These are phyloP conservation scores for Chenopodium quinoa DNA, from an alignment of 148 eudicot species.

Conservation along the genomic window DNA sequence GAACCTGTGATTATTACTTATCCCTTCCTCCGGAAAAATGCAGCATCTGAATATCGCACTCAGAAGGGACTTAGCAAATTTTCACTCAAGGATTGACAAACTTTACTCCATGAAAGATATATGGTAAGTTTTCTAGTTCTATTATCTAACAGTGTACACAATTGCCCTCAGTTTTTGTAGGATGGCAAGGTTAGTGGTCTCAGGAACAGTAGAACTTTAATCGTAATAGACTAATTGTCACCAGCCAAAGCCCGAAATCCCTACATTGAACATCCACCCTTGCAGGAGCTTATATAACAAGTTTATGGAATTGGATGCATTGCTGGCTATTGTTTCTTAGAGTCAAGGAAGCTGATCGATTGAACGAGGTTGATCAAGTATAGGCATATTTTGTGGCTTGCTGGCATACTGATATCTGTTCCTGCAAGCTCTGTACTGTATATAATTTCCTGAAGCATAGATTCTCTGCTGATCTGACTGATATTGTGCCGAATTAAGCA, in stretches of 20 bases:
- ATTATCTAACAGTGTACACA: neutral
- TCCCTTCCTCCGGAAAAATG: neutral
- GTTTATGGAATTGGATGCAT: neutral
- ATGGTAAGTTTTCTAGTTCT: neutral
- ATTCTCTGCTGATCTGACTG: neutral
- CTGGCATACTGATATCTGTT: neutral
- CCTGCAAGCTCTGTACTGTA: neutral
- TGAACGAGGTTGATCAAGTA: neutral
- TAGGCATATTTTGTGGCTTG: neutral
- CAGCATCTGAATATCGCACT: neutral
- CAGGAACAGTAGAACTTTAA: no score
- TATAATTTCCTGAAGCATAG: neutral
- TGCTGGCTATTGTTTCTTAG: conserved; percentile 3
- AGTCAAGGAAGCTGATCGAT: neutral
- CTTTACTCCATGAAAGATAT: neutral
- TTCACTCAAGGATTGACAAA: neutral
- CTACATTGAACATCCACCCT: neutral
- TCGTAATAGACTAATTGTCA: no score
- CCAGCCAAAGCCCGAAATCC: neutral
- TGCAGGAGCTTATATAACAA: neutral
- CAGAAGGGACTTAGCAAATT: neutral
- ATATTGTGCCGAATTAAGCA: neutral
- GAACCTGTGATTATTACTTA: neutral
- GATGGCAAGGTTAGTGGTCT: no score
- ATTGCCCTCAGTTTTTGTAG: neutral